Percentiles rank a stretch among this genome's conserved stretches.
phyloP scores from a whole-genome alignment of 441 rosid genomes.

The Populus trichocarpa region DNA sequence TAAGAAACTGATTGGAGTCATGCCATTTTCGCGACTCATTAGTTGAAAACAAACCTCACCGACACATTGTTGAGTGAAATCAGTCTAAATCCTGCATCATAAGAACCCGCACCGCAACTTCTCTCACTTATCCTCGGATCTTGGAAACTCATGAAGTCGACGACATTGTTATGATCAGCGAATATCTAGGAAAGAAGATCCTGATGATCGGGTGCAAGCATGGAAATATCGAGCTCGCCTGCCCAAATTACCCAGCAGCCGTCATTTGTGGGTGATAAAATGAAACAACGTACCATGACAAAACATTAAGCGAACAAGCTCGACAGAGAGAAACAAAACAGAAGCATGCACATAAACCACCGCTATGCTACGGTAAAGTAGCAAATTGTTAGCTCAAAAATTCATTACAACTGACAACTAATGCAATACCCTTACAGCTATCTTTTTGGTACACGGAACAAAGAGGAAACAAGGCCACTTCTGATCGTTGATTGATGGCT shows the following conservation, averaged over 20 bases:
- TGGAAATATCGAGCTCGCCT: neutral
- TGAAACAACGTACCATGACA: neutral
- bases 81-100: neutral
- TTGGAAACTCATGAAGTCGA: neutral
- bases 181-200: too few species aligned
- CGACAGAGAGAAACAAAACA: neutral
- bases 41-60: neutral
- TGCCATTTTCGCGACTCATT: neutral
- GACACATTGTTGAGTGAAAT: neutral
- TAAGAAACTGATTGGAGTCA: neutral
- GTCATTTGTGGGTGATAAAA: too few species aligned
- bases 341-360: constrained; percentile 2
- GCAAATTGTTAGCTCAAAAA: constrained; percentile 10
- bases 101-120: neutral
- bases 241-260: neutral
- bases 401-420: constrained; percentile 20
- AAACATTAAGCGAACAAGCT: neutral
- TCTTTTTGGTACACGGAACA: constrained; percentile 20
- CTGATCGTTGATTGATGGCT: constrained; percentile 11
- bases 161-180: neutral
- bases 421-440: neutral
- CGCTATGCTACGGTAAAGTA: neutral
- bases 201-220: neutral
- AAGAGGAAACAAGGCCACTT: constrained; percentile 13
- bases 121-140: too few species aligned